Evolutionary conservation across 352 stramenopile genomes (phyloP).

Genomic region (Globisporangium polare): DNA sequence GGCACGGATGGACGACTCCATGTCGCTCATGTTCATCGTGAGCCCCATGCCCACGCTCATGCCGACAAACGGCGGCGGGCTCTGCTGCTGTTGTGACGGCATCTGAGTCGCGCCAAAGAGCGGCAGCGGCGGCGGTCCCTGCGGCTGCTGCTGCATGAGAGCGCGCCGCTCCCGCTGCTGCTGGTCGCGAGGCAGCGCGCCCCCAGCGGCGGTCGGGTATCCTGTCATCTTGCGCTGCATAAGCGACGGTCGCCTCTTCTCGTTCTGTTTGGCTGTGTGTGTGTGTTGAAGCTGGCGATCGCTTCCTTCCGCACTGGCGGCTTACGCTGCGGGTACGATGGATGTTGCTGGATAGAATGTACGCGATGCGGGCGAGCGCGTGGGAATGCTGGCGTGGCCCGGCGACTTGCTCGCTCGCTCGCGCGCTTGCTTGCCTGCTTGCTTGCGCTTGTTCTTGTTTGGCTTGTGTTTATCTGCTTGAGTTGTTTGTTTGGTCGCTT

Average conservation of each 20-base stretch:
- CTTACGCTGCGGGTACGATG: neutral
- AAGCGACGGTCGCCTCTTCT: neutral
- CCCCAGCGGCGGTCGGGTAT: neutral
- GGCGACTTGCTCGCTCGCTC: neutral
- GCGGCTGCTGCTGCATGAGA: constrained; percentile 9
- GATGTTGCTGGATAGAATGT: too few species aligned
- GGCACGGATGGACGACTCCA: constrained; percentile 24
- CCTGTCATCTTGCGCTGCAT: constrained; percentile 17
- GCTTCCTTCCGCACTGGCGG: neutral
- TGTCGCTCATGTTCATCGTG: constrained; percentile 24
- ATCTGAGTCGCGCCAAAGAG: neutral
- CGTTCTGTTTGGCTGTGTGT: neutral
- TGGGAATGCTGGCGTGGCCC: neutral
- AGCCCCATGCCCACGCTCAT: constrained; percentile 17
- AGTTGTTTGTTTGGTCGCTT: neutral
- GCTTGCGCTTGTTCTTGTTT: constrained; percentile 6
- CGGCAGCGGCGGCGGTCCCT: neutral
- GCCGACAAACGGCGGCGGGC: constrained; percentile 19
- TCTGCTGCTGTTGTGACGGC: constrained; percentile 17
- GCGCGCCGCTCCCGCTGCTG: constrained; percentile 6
- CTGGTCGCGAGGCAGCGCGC: constrained; percentile 10
- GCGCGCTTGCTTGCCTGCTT: neutral
- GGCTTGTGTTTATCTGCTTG: neutral
- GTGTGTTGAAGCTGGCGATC: neutral
- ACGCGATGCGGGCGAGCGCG: neutral